These are phyloP conservation scores for Penicillium sp. DNA, from an alignment of 2,329 filamentous ascomycete genomes.

Conservation along the genomic window DNA sequence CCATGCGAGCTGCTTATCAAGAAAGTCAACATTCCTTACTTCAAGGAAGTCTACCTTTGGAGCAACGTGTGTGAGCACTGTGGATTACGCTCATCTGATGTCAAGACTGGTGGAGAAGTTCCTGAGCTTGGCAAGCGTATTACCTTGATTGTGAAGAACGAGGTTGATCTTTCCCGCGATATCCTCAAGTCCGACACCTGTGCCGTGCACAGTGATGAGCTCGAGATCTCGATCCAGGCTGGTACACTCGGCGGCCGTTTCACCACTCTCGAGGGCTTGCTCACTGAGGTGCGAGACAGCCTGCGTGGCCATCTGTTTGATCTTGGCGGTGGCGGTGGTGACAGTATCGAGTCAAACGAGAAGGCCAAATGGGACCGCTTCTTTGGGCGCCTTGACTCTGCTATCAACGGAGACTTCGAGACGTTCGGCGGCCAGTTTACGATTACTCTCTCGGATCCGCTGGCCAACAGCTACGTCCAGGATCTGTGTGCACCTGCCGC, in stretches of 20 bases:
- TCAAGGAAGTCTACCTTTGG: slow-evolving; percentile 97
- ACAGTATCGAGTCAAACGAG: slow-evolving; percentile 71
- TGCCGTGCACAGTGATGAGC: slow-evolving; percentile 81
- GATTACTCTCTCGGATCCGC: slow-evolving; percentile 80
- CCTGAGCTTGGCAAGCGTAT: slow-evolving; percentile 85
- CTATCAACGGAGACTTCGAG: slow-evolving; percentile 70
- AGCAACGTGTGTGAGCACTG: slow-evolving; percentile 82
- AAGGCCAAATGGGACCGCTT: slow-evolving; percentile 78
- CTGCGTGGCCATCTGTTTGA: slow-evolving; percentile 87
- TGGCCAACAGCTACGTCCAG: slow-evolving; percentile 94
- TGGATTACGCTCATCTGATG: slow-evolving; percentile 93
- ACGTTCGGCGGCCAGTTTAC: slow-evolving; percentile 62
- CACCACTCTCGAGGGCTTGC: slow-evolving; percentile 91
- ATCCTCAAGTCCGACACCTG: slow-evolving; percentile 97
- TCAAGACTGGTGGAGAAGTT: slow-evolving; percentile 94
- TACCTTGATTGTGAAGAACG: slow-evolving; percentile 70
- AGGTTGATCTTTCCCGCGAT: slow-evolving; percentile 81
- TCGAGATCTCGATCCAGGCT: slow-evolving; percentile 77
- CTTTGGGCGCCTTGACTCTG: slow-evolving; percentile 74
- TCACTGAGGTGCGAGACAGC: slow-evolving; percentile 91
- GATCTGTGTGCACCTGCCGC: slow-evolving; percentile 77
- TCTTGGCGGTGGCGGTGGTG: slow-evolving; percentile 69
- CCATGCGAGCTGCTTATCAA: slow-evolving; percentile 56
- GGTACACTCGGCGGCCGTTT: slow-evolving; percentile 83
- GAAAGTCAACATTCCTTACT: slow-evolving; percentile 97